Conservation (phyloP, 2,329 filamentous ascomycete species). For the Colletotrichum sp. region DNA sequence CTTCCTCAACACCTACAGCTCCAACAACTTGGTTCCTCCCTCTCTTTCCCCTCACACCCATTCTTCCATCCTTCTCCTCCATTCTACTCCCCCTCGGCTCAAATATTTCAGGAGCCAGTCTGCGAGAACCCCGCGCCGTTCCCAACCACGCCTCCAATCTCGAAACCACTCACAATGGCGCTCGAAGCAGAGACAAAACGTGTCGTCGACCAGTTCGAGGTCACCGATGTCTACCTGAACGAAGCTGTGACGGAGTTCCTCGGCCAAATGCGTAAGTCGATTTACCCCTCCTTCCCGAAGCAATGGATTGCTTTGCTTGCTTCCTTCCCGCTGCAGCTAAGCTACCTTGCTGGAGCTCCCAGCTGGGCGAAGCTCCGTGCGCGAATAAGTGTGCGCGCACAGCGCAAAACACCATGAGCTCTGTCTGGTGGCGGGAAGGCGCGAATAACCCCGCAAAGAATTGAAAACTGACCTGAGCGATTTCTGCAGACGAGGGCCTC, state of each 20-base stretch:
- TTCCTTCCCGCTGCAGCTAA: not conserved
- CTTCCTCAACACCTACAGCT: conserved; percentile 1
- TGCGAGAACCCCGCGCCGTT: conserved; percentile 62
- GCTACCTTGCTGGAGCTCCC: not conserved
- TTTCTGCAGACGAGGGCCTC: conserved; percentile 74
- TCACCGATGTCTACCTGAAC: conserved; percentile 77
- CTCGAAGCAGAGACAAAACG: conserved; percentile 75
- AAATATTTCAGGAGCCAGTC: conserved; percentile 46
- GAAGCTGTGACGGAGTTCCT: conserved; percentile 85
- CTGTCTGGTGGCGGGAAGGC: not conserved
- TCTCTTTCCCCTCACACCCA: conserved; percentile 17
- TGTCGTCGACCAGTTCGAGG: conserved; percentile 86
- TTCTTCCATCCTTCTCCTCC: conserved; percentile 31
- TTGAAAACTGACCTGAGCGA: not conserved
- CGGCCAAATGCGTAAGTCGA: conserved; percentile 71
- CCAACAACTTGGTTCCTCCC: conserved; percentile 32
- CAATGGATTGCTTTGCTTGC: not conserved
- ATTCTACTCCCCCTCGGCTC: conserved; percentile 47
- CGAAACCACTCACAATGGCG: conserved; percentile 63
- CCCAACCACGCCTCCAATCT: conserved; percentile 56
- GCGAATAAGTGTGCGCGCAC: conserved; percentile 4
- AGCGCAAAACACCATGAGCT: not conserved
- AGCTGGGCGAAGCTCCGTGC: not conserved
- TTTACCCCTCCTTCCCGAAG: not conserved
- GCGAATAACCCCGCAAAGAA: not conserved